phyloP scores from a whole-genome alignment of 495 filamentous ascomycete genomes.

The Lepidopterella palustris region DNA sequence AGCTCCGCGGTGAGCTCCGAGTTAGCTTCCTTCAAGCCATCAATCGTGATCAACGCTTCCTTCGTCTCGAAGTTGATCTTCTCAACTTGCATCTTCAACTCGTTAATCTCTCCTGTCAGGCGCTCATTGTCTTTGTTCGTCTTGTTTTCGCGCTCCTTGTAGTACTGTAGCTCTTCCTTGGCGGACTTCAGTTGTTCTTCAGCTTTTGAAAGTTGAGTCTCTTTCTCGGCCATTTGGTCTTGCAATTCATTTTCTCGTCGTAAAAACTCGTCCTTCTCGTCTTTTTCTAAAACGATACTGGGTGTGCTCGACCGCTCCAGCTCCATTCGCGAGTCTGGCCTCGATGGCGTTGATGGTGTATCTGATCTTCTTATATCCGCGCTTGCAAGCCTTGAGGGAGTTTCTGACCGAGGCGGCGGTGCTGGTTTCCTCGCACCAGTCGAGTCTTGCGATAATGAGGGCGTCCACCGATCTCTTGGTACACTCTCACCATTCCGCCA shows the following conservation, averaged over 20 bases:
- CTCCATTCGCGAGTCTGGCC: slow-evolving; percentile 75
- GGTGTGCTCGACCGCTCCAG: slow-evolving; percentile 81
- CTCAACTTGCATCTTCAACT: slow-evolving; percentile 91
- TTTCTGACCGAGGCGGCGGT: slow-evolving; percentile 60
- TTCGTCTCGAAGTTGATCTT: slow-evolving; percentile 92
- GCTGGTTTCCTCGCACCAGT: slow-evolving; percentile 53
- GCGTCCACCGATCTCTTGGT: slow-evolving; percentile 76
- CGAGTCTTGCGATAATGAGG: slow-evolving; percentile 52
- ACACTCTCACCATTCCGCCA: slow-evolving; percentile 88
- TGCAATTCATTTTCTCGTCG: slow-evolving; percentile 94
- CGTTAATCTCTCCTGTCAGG: slow-evolving; percentile 75
- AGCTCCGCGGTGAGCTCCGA: slow-evolving; percentile 82
- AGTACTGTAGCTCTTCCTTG: slow-evolving; percentile 69
- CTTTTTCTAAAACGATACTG: slow-evolving; percentile 83
- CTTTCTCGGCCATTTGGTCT: slow-evolving; percentile 90
- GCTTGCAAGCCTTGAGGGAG: slow-evolving; percentile 70
- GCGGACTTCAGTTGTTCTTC: slow-evolving; percentile 73
- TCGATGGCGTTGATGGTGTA: slow-evolving; percentile 45
- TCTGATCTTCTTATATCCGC: slow-evolving; percentile 32
- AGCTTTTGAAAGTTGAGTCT: slow-evolving; percentile 67
- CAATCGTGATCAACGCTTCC: slow-evolving; percentile 95
- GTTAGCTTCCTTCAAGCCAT: slow-evolving; percentile 92
- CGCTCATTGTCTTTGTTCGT: slow-evolving; percentile 82
- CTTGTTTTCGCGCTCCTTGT: slow-evolving; percentile 77
- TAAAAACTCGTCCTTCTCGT: slow-evolving; percentile 94